phyloP scores from a whole-genome alignment of 148 eudicot species.

The Mesembryanthemum crystallinum region DNA sequence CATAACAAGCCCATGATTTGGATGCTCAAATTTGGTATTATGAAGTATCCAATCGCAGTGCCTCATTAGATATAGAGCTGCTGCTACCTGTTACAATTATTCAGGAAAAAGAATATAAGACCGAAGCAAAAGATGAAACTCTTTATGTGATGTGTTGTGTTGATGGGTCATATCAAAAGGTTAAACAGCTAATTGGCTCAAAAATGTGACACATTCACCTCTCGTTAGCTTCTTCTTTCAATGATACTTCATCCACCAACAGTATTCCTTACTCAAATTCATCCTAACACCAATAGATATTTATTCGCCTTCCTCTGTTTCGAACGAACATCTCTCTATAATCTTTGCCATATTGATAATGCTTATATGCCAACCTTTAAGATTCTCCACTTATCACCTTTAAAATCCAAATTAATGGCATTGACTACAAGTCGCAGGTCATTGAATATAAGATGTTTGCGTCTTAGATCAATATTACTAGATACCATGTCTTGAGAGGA shows the following conservation, averaged over 20 bases:
- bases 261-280: not conserved
- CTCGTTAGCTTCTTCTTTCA: not conserved
- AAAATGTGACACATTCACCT: not conserved
- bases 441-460: too few relatives aligned
- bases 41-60: too few relatives aligned
- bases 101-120: not conserved
- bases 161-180: too few relatives aligned
- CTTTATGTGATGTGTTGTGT: not conserved
- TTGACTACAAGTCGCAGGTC: too few relatives aligned
- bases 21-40: too few relatives aligned
- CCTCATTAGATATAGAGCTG: too few relatives aligned
- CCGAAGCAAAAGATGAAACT: not conserved
- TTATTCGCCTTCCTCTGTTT: not conserved
- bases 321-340: not conserved
- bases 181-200: too few relatives aligned
- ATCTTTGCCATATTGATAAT: not conserved
- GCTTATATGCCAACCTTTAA: not conserved
- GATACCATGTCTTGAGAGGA: not conserved
- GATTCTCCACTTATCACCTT: not conserved
- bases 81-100: too few relatives aligned
- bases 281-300: not conserved
- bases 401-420: not conserved
- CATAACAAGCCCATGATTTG: too few relatives aligned
- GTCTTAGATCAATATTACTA: not conserved
- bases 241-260: not conserved